Base-by-base conservation (phyloP, 345 rosid species). In the Arabidopsis arenosa region DNA sequence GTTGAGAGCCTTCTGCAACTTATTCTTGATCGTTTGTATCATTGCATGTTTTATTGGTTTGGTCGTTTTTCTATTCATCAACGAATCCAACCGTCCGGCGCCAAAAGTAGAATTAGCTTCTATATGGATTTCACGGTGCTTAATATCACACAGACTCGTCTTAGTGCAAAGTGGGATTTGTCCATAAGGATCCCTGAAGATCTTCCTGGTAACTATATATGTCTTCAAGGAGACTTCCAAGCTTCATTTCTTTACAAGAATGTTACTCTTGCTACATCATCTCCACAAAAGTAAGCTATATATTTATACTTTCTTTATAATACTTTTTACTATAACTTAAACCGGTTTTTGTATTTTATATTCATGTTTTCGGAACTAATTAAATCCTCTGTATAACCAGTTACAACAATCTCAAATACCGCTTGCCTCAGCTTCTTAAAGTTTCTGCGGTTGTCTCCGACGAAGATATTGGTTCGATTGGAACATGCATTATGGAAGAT, bases 141-240 rank as follows among this genome's bases (percentile, higher is more conserved):
- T 48, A 61, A 48, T 35, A 58, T 72, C 2, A 60, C 59, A 47
- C 17, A 72, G 0, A 47, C 44, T 21, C 3, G 4, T 72, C 47
- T 72, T 10, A 37, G 51, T 47, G 75, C 68, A 32, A 37, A 48
- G 30, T 72, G 62, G 54, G 69, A 63, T 41, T 1, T 63, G 12
- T 72, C 35, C 0, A 15, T 63, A 51, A 39, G 68, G 49, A 35
- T 60, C 12, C 67, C 59, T 17, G 0, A 0, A 0, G 2, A 15
- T 33, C 57, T 47, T 59, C 39, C 37, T 45, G 15, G 11, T 52
- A 0, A 0, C 0, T 48, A n/a, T 40, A 51, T 63, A 15, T 73
- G 63, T 63, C 43, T 30, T 51, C 68, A 70, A 70, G 75, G 61
- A 61, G 40, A 72, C 5, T 11, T 72, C 39, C 76, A 72, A 62